A percentile compares a stretch with the other conserved stretches of the same genome.
Evolutionary conservation across 768 basidiomycete species (phyloP).

Genomic region (Suillus decipiens): DNA sequence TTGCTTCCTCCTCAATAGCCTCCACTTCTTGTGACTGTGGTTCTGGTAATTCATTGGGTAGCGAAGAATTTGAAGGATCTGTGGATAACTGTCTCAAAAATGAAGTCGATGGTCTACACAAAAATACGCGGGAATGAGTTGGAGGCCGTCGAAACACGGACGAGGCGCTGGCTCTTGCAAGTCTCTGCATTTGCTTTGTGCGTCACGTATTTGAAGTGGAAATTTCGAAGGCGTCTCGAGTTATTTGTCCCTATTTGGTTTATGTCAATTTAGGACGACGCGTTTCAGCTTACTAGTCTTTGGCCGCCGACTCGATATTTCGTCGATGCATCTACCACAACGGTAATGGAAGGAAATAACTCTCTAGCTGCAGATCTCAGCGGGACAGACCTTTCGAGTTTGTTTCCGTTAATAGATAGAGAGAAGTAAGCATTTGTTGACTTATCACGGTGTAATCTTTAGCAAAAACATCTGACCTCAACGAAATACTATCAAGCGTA

Average conservation of each 20-base stretch:
- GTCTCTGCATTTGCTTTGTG: constrained; percentile 27
- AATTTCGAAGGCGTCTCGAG: constrained; percentile 16
- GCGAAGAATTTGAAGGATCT: constrained; percentile 8
- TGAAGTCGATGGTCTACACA: constrained; percentile 1
- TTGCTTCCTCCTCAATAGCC: constrained; percentile 11
- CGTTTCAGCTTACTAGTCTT: background rate
- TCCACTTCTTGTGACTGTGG: constrained; percentile 2
- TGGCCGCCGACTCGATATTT: background rate
- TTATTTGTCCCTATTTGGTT: constrained; percentile 21
- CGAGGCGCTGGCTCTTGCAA: constrained; percentile 18
- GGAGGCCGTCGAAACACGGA: constrained; percentile 17
- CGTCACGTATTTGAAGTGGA: constrained; percentile 8
- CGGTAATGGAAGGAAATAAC: constrained; percentile 22
- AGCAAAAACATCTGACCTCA: constrained; percentile 4
- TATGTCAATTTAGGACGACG: constrained; percentile 19
- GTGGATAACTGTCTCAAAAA: constrained; percentile 21
- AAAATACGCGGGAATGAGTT: constrained; percentile 7
- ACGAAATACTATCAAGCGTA: constrained; percentile 47
- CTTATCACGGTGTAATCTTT: background rate
- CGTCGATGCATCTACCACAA: constrained; percentile 14
- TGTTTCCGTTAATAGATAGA: constrained; percentile 62
- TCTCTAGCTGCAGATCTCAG: constrained; percentile 48
- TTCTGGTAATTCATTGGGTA: constrained; percentile 2
- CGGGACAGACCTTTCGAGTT: constrained; percentile 52
- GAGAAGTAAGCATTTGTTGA: constrained; percentile 53